Evolutionary conservation across 495 filamentous ascomycete species (phyloP).

Genomic region (Cercophora newfieldiana): DNA sequence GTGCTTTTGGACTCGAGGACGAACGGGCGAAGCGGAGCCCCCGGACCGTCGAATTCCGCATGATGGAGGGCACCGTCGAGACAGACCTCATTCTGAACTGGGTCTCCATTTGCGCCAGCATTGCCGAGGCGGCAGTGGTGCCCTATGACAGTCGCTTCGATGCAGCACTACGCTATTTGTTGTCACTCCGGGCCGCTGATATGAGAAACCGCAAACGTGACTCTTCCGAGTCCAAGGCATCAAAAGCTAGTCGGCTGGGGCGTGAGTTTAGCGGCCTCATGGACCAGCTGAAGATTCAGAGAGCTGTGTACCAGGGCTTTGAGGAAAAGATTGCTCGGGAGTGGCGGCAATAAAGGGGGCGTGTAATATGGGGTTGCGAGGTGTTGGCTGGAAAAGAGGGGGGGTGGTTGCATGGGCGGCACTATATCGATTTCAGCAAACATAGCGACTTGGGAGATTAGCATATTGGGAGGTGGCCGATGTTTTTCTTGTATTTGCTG

Average conservation of each 20-base stretch:
- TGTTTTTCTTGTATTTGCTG: background rate
- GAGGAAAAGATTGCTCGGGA: conserved; percentile 28
- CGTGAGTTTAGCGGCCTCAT: conserved; percentile 31
- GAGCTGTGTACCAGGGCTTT: conserved; percentile 18
- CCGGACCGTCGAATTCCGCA: conserved; percentile 36
- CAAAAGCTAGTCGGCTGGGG: conserved; percentile 12
- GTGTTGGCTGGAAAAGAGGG: background rate
- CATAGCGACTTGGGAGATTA: conserved; percentile 2
- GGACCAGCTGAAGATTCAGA: conserved; percentile 25
- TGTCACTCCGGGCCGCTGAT: background rate
- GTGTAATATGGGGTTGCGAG: background rate
- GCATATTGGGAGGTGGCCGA: background rate
- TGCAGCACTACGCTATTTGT: conserved; percentile 16
- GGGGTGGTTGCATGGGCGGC: background rate
- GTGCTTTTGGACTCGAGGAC: conserved; percentile 36
- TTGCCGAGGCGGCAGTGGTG: conserved; percentile 26
- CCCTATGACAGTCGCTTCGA: conserved; percentile 21
- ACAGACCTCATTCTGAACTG: conserved; percentile 25
- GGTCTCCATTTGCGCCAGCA: conserved; percentile 28
- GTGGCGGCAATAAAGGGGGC: background rate
- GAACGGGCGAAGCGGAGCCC: conserved; percentile 32
- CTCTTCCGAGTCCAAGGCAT: background rate
- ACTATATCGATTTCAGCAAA: conserved; percentile 1
- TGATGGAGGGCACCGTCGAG: conserved; percentile 35
- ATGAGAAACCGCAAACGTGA: background rate